Percentiles rank a stretch among this genome's conserved stretches.
phyloP scores from a whole-genome alignment of 306 rosid species.

The Cicer yamashitae region DNA sequence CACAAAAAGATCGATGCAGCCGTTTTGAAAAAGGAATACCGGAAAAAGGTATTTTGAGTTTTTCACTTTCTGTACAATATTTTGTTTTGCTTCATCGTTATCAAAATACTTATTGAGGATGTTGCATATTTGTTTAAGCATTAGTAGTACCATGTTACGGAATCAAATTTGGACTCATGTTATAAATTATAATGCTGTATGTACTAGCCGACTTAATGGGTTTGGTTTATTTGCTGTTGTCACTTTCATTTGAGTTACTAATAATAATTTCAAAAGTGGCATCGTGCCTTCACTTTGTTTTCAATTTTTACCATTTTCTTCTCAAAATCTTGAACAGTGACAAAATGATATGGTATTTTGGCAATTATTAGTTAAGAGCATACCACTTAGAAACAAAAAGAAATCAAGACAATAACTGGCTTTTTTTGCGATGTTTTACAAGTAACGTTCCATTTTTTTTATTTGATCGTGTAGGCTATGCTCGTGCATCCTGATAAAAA shows the following conservation, averaged over 20 bases:
- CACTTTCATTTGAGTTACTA: slow-evolving; percentile 7
- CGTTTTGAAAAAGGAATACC: slow-evolving; percentile 80
- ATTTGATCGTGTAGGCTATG: slow-evolving; percentile 71
- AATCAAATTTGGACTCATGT: slow-evolving; percentile 12
- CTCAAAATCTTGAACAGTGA: slow-evolving; percentile 3
- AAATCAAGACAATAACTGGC: neutral
- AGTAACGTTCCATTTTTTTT: slow-evolving; percentile 16
- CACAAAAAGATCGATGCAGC: slow-evolving; percentile 77
- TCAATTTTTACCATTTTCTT: slow-evolving; percentile 8
- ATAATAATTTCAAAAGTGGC: neutral
- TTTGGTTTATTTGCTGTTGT: slow-evolving; percentile 17
- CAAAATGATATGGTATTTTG: slow-evolving; percentile 4
- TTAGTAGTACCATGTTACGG: neutral
- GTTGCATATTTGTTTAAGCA: neutral
- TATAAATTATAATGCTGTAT: neutral
- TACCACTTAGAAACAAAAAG: neutral
- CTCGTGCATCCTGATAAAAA: slow-evolving; percentile 99
- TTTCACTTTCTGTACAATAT: slow-evolving; percentile 21
- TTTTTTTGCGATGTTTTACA: neutral
- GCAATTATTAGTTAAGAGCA: neutral
- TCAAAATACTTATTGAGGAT: slow-evolving; percentile 13
- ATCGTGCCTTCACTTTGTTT: slow-evolving; percentile 9
- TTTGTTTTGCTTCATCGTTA: slow-evolving; percentile 3
- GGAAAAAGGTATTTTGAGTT: slow-evolving; percentile 64
- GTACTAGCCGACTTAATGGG: neutral